phyloP scores from a whole-genome alignment of 345 rosid genomes.

The Stellera chamaejasme region DNA sequence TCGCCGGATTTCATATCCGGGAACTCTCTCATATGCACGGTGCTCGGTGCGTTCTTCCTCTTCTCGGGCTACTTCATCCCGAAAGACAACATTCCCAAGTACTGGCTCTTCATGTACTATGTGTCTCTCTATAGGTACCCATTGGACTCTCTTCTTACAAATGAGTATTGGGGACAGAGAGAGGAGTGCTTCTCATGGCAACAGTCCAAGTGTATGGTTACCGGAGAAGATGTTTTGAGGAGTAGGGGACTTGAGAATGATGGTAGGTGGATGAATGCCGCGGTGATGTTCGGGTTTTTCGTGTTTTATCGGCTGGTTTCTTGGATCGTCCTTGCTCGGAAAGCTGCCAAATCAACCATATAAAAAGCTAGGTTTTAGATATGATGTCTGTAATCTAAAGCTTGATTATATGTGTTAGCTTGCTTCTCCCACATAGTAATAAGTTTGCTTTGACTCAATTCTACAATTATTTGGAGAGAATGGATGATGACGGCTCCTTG shows the following conservation, averaged over 20 bases:
- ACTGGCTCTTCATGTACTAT: conserved; percentile 92
- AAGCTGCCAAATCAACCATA: conserved; percentile 58
- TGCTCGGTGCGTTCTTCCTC: conserved; percentile 76
- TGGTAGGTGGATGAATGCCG: conserved; percentile 69
- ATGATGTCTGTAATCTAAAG: too few relatives aligned
- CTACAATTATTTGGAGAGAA: too few relatives aligned
- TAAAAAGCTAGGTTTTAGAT: conserved; percentile 3
- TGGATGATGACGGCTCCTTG: too few relatives aligned
- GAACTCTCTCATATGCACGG: conserved; percentile 75
- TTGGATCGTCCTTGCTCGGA: conserved; percentile 63
- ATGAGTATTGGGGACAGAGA: conserved; percentile 73
- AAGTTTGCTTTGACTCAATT: too few relatives aligned
- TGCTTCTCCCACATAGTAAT: too few relatives aligned
- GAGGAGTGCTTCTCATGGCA: conserved; percentile 54
- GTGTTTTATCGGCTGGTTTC: conserved; percentile 70
- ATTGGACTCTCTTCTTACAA: conserved; percentile 59
- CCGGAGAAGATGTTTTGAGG: conserved; percentile 64
- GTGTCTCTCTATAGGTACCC: conserved; percentile 80
- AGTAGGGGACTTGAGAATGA: conserved; percentile 69
- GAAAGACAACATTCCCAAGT: conserved; percentile 71
- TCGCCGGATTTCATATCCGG: conserved; percentile 83
- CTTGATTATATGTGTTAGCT: too few relatives aligned
- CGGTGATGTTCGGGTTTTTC: conserved; percentile 82
- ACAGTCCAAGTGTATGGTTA: conserved; percentile 34
- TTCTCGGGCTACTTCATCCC: conserved; percentile 94